Evolutionary conservation across 2,329 filamentous ascomycete species (phyloP), one percentile per base, ranked within the genome.

Genomic region (Aschersonia sp.): DNA sequence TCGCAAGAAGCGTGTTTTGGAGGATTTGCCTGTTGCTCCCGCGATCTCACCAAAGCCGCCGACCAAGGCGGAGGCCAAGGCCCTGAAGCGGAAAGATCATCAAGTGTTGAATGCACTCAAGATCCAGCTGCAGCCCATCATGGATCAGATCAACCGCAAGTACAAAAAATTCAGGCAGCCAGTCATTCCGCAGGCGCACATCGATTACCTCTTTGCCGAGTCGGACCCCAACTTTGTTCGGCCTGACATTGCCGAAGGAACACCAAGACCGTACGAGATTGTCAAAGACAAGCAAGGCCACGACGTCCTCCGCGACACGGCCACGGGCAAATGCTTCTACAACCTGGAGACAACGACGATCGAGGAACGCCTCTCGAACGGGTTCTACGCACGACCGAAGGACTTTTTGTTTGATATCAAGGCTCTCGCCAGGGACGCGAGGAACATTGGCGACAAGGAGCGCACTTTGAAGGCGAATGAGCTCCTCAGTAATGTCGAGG

Each of bases 361-460:
- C 47, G 92, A 98, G 67, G 88, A 95, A 61, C 82, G 92, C n/a
- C 71, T 98, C 35, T 94, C 88, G 5, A 97, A 98, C 61, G 92
- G 92, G 5, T 98, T 87, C 65, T 98, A 98, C 65, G 87, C 88
- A 55, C 80, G 89, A 9, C 87, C 89, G 0, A 83, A 83, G 56
- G 90, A 95, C 60, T 98, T 95, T 59, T 66, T 94, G 45, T 81
- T 81, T 41, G 92, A 98, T 60, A 86, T 97, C 57, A 86, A 83
- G 60, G 78, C 82, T 37, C 69, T 98, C 5, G 83, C 83, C 29
- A 90, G 87, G 61, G 92, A 98, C 65, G 82, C 89, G 9, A 85
- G 81, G 59, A 81, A 80, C 9, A 76, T 81, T 49, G 86, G 84
- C n/a, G 90, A 97, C 57, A 80, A 82, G 55, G 84, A 94, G 52